Percentiles rank a stretch among this genome's conserved stretches.
These are phyloP conservation scores for Suhomyces faveliae DNA, from an alignment of 805 yeast species.

Conservation along the genomic window DNA sequence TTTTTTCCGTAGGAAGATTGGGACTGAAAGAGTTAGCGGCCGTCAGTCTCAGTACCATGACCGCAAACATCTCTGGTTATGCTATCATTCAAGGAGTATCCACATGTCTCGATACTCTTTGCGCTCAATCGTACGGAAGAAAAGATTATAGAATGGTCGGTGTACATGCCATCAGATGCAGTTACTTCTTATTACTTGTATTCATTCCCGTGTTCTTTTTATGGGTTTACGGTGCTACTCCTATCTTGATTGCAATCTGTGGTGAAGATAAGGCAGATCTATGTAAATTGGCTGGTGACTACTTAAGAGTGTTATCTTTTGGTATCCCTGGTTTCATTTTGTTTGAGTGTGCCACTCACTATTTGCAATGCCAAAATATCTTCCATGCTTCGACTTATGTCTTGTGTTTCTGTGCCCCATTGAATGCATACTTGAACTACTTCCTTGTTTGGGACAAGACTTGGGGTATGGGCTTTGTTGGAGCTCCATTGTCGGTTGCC, in stretches of 20 bases:
- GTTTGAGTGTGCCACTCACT: constrained; percentile 73
- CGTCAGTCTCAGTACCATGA: constrained; percentile 72
- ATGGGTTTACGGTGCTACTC: constrained; percentile 61
- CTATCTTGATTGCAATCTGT: constrained; percentile 35
- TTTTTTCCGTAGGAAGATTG: constrained; percentile 72
- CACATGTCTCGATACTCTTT: constrained; percentile 74
- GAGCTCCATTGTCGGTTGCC: constrained; percentile 76
- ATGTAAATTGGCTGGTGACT: constrained; percentile 52
- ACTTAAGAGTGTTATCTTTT: constrained; percentile 52
- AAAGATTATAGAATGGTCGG: constrained; percentile 66
- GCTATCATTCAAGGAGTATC: constrained; percentile 75
- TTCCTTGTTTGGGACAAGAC: constrained; percentile 61
- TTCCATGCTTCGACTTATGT: constrained; percentile 80
- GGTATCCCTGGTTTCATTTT: constrained; percentile 75
- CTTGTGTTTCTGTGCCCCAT: constrained; percentile 67
- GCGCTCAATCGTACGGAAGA: constrained; percentile 78
- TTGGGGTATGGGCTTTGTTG: constrained; percentile 63
- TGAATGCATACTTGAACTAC: constrained; percentile 67
- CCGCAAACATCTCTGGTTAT: constrained; percentile 73
- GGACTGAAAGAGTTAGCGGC: constrained; percentile 75
- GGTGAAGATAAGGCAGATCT: constrained; percentile 26
- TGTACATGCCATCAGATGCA: constrained; percentile 64
- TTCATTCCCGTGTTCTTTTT: constrained; percentile 54
- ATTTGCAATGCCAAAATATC: constrained; percentile 72
- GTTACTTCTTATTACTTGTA: constrained; percentile 49